Evolutionary conservation across 208 protist genomes (phyloP), one percentile per base, ranked within the genome.

Genomic region (Novymonas esmeraldas): DNA sequence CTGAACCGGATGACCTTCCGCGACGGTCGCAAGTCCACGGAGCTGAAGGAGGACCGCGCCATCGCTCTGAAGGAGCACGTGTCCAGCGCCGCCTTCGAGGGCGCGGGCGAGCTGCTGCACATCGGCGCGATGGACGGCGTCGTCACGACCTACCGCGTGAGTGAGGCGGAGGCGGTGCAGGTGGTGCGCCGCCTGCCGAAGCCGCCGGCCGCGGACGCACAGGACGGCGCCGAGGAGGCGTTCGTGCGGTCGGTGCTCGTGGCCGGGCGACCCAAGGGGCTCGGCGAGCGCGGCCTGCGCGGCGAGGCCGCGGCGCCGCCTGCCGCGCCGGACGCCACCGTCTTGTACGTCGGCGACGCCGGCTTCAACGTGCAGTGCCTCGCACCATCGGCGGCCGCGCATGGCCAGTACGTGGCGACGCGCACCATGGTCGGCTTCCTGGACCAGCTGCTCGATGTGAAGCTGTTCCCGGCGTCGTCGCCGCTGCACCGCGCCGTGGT

Each of bases 391-490:
- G 0, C 20, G 36, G 28, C 42, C 11, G 59, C 49, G 10, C 22
- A 2, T 48, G 31, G 6, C 5, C 56, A 62, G 48, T 93, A 93
- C 65, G 46, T 9, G 28, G 33, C 55, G 22, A 31, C 57, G n/a
- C 49, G 29, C 56, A 84, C 87, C n/a, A 48, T 95, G 11, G 82
- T 94, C 13, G 88, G 93, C 41, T 95, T 89, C 31, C 74, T 97
- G 13, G 93, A 95, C 64, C 93, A 97, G 67, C 63, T 97, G 36
- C 57, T 97, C 5, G 93, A 97, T 59, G 66, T 93, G 28, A 87
- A 93, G 69, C 72, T 91, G 52, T 85, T 82, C 42, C 81, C 78
- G 11, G 72, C 20, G 7, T 13, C 51, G 6, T 67, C 68, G 16
- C 63, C 46, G 62, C 50, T 69, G 60, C 71, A 88, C 28, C 85